These are phyloP conservation scores for Yamagishiella unicocca DNA, from an alignment of 139 green algal genomes.

Conservation along the genomic window DNA sequence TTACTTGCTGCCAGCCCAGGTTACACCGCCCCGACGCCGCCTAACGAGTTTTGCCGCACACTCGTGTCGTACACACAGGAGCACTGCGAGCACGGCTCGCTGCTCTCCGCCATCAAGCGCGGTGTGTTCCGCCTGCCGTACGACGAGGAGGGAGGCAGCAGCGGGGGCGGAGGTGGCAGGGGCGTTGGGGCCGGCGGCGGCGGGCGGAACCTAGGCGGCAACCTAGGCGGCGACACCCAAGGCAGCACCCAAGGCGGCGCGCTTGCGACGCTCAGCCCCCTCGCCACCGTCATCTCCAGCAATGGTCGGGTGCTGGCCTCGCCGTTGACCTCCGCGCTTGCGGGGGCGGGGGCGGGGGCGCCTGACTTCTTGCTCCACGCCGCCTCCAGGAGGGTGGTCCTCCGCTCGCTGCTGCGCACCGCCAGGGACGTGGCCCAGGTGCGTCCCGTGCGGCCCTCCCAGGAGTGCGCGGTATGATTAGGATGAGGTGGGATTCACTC, in stretches of 20 bases:
- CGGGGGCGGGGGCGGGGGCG: not conserved
- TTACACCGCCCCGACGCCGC: not conserved
- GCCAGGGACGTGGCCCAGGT: conserved; percentile 34
- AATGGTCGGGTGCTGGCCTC: too few species aligned
- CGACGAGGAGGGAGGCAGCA: not conserved
- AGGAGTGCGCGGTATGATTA: not conserved
- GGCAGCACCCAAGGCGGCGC: too few species aligned
- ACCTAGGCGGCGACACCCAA: too few species aligned
- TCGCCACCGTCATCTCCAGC: too few species aligned
- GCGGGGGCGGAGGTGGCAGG: not conserved
- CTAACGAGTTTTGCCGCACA: not conserved
- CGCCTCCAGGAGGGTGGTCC: not conserved
- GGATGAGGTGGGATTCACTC: not conserved
- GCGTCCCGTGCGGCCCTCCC: not conserved
- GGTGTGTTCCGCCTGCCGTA: not conserved
- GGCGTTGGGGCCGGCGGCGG: too few species aligned
- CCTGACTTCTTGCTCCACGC: not conserved
- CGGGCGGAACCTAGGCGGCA: not conserved
- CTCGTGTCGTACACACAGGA: not conserved
- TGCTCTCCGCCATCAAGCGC: conserved; percentile 25
- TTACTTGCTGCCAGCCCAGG: too few species aligned
- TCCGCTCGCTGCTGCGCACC: conserved; percentile 17
- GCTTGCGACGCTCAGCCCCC: too few species aligned
- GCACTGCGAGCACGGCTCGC: conserved; percentile 27
- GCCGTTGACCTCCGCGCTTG: not conserved